Conservation (phyloP, 768 basidiomycete genomes). For the Paxillus involutus region DNA sequence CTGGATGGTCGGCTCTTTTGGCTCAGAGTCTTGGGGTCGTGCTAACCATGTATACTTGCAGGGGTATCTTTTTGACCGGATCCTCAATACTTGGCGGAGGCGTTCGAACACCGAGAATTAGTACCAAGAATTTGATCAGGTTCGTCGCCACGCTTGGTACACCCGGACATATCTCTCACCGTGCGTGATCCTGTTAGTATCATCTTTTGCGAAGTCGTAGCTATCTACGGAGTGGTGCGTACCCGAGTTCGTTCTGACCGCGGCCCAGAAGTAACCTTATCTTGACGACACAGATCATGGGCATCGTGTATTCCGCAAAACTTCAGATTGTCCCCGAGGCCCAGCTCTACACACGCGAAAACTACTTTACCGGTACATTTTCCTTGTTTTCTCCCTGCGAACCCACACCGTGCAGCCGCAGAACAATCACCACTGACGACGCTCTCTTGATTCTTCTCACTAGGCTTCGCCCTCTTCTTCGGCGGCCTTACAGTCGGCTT, state of each 20-base stretch:
- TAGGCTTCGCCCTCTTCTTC: constrained; percentile 95
- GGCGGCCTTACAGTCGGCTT: constrained; percentile 92
- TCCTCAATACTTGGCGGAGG: constrained; percentile 96
- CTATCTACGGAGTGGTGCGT: constrained; percentile 94
- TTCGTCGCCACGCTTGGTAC: constrained; percentile 29
- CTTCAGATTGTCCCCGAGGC: constrained; percentile 58
- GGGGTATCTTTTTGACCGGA: constrained; percentile 98
- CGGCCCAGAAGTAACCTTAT: neutral
- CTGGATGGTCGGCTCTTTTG: constrained; percentile 75
- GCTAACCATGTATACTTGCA: constrained; percentile 31
- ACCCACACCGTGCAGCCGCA: neutral
- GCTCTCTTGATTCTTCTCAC: neutral
- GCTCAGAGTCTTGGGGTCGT: neutral
- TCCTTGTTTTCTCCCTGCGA: neutral
- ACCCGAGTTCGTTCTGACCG: neutral
- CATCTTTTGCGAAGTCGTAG: constrained; percentile 99
- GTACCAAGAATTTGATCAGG: constrained; percentile 98
- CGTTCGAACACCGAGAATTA: constrained; percentile 88
- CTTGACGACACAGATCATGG: constrained; percentile 66
- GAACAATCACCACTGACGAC: neutral
- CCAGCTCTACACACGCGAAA: constrained; percentile 77
- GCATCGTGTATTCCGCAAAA: constrained; percentile 93
- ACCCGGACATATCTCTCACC: neutral
- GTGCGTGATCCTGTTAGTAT: constrained; percentile 51
- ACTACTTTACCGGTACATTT: constrained; percentile 84